Conservation (phyloP, 257 asterid species). For the Osmanthus fragrans region DNA sequence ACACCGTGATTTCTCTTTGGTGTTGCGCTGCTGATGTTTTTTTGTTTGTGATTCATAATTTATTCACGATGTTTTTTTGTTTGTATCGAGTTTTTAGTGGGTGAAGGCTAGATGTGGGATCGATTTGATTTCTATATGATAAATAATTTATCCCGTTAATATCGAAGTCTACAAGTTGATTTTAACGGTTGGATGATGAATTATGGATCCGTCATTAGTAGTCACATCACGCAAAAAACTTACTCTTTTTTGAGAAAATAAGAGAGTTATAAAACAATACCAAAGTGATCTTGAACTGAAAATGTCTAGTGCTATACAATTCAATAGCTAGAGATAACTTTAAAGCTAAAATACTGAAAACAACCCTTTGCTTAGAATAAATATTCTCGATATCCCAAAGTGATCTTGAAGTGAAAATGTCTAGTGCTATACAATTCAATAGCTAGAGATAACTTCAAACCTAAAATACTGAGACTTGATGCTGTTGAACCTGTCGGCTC, state of each 20-base stretch:
- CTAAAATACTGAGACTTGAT: neutral
- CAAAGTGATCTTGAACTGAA: neutral
- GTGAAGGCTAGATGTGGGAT: neutral
- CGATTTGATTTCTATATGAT: neutral
- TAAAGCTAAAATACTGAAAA: neutral
- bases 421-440: neutral
- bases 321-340: neutral
- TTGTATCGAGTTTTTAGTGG: neutral
- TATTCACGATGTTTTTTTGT: no score
- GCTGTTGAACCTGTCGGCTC: neutral
- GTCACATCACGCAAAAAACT: neutral
- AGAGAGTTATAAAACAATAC: neutral
- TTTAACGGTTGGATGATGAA: neutral
- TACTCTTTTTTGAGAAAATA: neutral
- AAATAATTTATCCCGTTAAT: neutral
- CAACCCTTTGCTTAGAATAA: neutral
- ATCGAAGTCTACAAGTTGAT: neutral
- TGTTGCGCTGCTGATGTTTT: neutral
- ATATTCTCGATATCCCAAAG: neutral
- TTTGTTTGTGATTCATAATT: no score
- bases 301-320: neutral
- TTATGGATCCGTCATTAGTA: neutral
- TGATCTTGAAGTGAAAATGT: neutral
- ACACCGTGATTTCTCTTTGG: neutral
- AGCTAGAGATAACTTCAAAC: neutral